These are phyloP conservation scores for Begonia masoniana DNA, from an alignment of 306 rosid species.

Conservation along the genomic window DNA sequence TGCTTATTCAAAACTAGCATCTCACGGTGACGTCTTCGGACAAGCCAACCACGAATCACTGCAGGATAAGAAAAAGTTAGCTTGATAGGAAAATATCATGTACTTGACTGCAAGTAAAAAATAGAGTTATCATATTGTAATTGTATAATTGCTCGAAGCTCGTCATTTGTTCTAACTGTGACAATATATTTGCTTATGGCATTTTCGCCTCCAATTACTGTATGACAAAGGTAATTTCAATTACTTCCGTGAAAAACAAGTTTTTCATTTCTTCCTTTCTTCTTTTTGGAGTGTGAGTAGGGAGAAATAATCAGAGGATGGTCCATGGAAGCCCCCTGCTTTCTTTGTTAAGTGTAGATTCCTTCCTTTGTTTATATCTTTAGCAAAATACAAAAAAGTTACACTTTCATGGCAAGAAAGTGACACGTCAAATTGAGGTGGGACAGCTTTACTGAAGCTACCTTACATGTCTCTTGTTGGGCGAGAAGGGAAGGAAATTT, in stretches of 20 bases:
- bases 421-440: not conserved
- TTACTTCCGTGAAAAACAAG: too few species aligned
- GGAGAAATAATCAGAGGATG: not conserved
- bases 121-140: constrained; percentile 52
- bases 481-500: too few species aligned
- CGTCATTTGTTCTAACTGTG: constrained; percentile 27
- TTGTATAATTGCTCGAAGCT: constrained; percentile 30
- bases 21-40: constrained; percentile 27
- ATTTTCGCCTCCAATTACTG: constrained; percentile 69
- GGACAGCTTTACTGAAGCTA: too few species aligned
- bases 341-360: too few species aligned
- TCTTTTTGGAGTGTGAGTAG: too few species aligned
- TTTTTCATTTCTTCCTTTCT: too few species aligned
- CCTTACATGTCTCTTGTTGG: too few species aligned
- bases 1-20: constrained; percentile 15
- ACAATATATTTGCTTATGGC: constrained; percentile 32
- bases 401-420: not conserved
- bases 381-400: too few species aligned
- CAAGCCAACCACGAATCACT: constrained; percentile 61
- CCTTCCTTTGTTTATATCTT: too few species aligned
- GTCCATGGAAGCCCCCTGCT: too few species aligned
- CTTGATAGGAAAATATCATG: too few species aligned
- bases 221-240: constrained; percentile 4
- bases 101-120: not conserved
- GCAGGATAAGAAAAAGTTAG: not conserved